Evolutionary conservation across 768 basidiomycete genomes (phyloP), one percentile per base, ranked within the genome.

Genomic region (Leccinum pellstonianum): DNA sequence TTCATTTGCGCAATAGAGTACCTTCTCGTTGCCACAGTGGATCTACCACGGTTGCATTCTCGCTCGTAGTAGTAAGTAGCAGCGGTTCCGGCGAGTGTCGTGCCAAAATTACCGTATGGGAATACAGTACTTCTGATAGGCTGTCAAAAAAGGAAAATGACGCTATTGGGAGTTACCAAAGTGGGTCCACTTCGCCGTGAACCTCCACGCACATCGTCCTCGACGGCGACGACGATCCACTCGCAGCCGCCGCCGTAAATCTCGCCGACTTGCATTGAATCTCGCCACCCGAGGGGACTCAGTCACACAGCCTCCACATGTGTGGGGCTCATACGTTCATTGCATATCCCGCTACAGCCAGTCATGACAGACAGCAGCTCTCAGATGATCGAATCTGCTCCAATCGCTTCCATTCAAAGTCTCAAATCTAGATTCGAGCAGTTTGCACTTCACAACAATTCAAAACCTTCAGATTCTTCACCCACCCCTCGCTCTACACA

Each of bases 371-470:
- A 63, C n/a, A 29, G 35, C 52, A 56, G 38, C 21, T 57, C 69
- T n/a, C 55, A 71, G 62, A 77, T 41, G 38, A 43, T 86, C 62
- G 83, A 88, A 70, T 80, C 81, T 19, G 77, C 75, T 4, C 79
- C 85, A 38, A 76, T 80, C 17, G 83, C 83, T 41, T 85, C 88
- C 3, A 88, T 91, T 55, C 86, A 81, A 71, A 88, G 80, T 60
- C 77, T 92, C 17, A 82, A 83, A 49, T 88, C 86, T 31, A 83
- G 77, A 66, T 92, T 91, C 67, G 90, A 92, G 69, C 81, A 85
- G 64, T 74, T 90, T 25, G 86, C 88, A 4, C 75, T 77, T 50
- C 76, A 77, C 10, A 73, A 77, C 12, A 3, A n/a, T 0, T 46
- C 27, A 27, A 68, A 57, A 47, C 53, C 68, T 23, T 69, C 75